Percentiles rank a stretch among this genome's conserved stretches.
Evolutionary conservation across 1,139 yeast species (phyloP).

Genomic region (Lodderomyces theae): DNA sequence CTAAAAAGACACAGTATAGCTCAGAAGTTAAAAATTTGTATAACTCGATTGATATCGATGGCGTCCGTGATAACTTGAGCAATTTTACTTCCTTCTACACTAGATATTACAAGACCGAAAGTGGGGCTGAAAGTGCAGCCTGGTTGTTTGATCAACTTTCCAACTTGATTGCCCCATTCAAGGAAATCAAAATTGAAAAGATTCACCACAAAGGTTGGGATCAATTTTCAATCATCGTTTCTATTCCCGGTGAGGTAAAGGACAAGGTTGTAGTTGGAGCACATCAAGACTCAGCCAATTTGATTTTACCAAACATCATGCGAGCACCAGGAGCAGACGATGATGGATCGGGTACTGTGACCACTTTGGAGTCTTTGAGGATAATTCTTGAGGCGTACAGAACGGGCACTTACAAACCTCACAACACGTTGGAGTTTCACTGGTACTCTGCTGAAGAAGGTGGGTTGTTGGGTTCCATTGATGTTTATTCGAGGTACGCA

Average conservation of each 20-base stretch:
- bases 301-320: conserved; percentile 64
- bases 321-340: conserved; percentile 97
- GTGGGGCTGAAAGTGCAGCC: conserved; percentile 68
- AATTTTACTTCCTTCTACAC: conserved; percentile 69
- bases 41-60: conserved; percentile 39
- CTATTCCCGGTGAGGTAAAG: conserved; percentile 37
- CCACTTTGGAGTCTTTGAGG: conserved; percentile 73
- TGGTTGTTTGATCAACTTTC: conserved; percentile 61
- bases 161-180: conserved; percentile 42
- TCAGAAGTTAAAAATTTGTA: conserved; percentile 42
- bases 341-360: conserved; percentile 85
- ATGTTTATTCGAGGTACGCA: conserved; percentile 61
- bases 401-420: conserved; percentile 46
- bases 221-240: conserved; percentile 41
- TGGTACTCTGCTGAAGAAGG: conserved; percentile 96
- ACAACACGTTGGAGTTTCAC: conserved; percentile 84
- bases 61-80: conserved; percentile 54
- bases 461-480: conserved; percentile 84
- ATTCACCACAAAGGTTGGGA: conserved; percentile 43
- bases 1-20: conserved; percentile 39
- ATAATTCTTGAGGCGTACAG: conserved; percentile 43
- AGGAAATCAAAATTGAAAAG: conserved; percentile 24
- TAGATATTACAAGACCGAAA: conserved; percentile 73
- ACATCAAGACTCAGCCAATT: conserved; percentile 83
- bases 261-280: conserved; percentile 74